These are phyloP conservation scores for Sphagnum contortum DNA, from an alignment of 225 moss, liverwort and hornwort genomes.

Conservation along the genomic window DNA sequence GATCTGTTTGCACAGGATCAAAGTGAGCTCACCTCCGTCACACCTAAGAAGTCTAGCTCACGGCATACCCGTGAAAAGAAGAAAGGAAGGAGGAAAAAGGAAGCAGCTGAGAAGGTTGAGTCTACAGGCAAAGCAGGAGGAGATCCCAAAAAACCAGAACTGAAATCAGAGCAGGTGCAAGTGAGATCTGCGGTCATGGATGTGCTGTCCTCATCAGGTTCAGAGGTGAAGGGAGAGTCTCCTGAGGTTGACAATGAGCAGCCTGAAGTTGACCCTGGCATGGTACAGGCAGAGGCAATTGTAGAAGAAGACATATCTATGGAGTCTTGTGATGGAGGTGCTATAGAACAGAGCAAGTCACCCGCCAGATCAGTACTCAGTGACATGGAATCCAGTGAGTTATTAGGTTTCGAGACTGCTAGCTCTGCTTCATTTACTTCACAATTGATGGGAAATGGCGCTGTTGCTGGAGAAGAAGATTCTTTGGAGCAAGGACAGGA, in stretches of 20 bases:
- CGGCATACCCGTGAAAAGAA: constrained; percentile 17
- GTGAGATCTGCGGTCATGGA: constrained; percentile 1
- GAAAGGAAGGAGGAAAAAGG: constrained; percentile 20
- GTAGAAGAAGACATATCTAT: constrained; percentile 5
- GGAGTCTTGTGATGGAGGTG: constrained; percentile 2
- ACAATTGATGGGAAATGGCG: background rate
- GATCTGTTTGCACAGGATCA: constrained; percentile 17
- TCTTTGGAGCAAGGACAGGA: constrained; percentile 4
- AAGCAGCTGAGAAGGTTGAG: constrained; percentile 6
- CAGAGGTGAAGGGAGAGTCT: constrained; percentile 4
- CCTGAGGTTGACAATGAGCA: constrained; percentile 8
- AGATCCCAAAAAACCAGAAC: constrained; percentile 9
- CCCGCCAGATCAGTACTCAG: constrained; percentile 1
- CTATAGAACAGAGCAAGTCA: constrained; percentile 6
- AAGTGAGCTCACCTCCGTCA: constrained; percentile 5
- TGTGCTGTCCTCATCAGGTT: constrained; percentile 14
- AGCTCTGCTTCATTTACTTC: constrained; percentile 1
- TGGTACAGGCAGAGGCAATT: constrained; percentile 6
- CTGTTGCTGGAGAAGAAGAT: constrained; percentile 5
- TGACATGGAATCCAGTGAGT: constrained; percentile 3
- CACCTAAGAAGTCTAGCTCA: constrained; percentile 6
- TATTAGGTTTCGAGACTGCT: background rate
- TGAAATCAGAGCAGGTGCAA: constrained; percentile 7
- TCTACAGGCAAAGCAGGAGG: constrained; percentile 3
- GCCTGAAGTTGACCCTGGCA: constrained; percentile 2